phyloP scores from a whole-genome alignment of 116 monocot genomes.

The Dioscorea cayenensis region DNA sequence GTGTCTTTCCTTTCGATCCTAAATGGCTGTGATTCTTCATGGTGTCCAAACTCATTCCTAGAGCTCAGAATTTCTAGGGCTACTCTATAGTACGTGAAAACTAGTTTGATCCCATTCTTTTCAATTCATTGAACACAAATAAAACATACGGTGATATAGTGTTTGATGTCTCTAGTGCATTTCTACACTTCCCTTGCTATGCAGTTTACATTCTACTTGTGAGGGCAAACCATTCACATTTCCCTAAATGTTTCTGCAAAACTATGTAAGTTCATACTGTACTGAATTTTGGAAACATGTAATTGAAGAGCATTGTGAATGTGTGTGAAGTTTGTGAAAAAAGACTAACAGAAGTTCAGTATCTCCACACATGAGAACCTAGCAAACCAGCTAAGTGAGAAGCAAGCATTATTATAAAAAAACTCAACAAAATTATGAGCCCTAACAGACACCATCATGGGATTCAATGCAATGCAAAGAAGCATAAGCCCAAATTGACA shows the following conservation, averaged over 20 bases:
- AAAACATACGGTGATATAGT: background rate
- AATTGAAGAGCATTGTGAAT: too few relatives aligned
- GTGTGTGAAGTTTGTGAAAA: too few relatives aligned
- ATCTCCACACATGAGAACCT: too few relatives aligned
- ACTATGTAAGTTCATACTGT: background rate
- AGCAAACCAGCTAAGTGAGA: too few relatives aligned
- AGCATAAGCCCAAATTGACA: too few relatives aligned
- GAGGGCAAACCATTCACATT: constrained; percentile 3
- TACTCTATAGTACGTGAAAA: constrained; percentile 22
- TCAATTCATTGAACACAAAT: background rate
- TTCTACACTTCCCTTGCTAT: constrained; percentile 31
- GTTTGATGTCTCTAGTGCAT: constrained; percentile 6
- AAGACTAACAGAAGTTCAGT: too few relatives aligned
- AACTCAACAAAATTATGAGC: too few relatives aligned
- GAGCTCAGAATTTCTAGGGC: constrained; percentile 4
- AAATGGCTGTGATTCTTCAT: constrained; percentile 58
- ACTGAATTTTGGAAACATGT: background rate
- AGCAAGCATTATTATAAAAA: too few relatives aligned
- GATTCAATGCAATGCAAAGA: too few relatives aligned
- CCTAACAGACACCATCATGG: too few relatives aligned
- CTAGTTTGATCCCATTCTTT: background rate
- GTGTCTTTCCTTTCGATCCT: constrained; percentile 67
- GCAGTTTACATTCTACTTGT: constrained; percentile 12
- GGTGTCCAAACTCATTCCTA: constrained; percentile 29
- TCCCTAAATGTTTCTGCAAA: constrained; percentile 4